phyloP scores from a whole-genome alignment of 1,284 basidiomycete genomes.

The Puccinia polysora region DNA sequence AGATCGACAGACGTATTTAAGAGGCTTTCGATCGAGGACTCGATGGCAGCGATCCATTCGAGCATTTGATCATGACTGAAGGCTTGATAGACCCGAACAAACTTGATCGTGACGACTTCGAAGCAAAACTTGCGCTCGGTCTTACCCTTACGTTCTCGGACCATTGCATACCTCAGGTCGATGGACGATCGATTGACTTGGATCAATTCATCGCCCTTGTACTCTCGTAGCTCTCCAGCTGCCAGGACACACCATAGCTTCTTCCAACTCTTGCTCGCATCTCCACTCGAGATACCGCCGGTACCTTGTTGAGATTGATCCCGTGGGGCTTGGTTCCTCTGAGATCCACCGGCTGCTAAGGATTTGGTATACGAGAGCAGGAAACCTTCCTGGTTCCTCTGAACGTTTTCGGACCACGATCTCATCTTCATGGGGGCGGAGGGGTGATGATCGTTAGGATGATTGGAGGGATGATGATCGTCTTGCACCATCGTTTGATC shows the following conservation, averaged over 20 bases:
- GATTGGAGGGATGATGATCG: no score
- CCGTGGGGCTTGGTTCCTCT: not conserved
- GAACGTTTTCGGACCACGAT: not conserved
- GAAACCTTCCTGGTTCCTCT: slow-evolving; percentile 29
- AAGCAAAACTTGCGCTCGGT: slow-evolving; percentile 52
- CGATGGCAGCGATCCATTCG: slow-evolving; percentile 58
- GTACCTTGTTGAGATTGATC: slow-evolving; percentile 7
- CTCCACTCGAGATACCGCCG: slow-evolving; percentile 3
- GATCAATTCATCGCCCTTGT: slow-evolving; percentile 1
- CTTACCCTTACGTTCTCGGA: slow-evolving; percentile 47
- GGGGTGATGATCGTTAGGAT: no score
- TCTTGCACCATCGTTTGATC: no score
- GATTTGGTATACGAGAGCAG: slow-evolving; percentile 25
- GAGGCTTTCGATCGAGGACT: slow-evolving; percentile 58
- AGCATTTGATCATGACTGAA: slow-evolving; percentile 56
- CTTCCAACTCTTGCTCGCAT: slow-evolving; percentile 19
- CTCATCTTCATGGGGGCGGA: no score
- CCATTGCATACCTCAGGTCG: slow-evolving; percentile 51
- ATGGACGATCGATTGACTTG: slow-evolving; percentile 46
- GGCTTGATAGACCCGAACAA: slow-evolving; percentile 57
- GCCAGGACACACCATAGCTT: slow-evolving; percentile 35
- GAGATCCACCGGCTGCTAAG: not conserved
- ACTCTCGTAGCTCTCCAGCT: slow-evolving; percentile 19
- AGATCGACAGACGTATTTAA: slow-evolving; percentile 54
- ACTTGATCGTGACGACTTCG: slow-evolving; percentile 57